A percentile compares a stretch with the other conserved stretches of the same genome.
phyloP scores from a whole-genome alignment of 2,329 filamentous ascomycete species.

The Aspergillus hortae region DNA sequence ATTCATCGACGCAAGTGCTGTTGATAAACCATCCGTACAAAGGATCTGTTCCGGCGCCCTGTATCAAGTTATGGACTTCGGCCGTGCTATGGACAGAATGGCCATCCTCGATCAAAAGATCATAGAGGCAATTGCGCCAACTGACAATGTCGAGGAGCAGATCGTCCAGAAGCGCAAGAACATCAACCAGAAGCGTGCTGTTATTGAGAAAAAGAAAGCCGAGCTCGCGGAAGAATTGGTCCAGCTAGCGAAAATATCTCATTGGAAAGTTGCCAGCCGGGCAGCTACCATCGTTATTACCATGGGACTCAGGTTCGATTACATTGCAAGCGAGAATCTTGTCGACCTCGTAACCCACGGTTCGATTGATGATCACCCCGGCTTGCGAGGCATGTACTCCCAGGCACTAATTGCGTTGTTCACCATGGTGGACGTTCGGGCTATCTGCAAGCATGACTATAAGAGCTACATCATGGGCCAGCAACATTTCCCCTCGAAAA shows the following conservation, averaged over 20 bases:
- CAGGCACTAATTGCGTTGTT: constrained; percentile 77
- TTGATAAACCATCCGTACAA: constrained; percentile 93
- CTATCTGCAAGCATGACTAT: constrained; percentile 81
- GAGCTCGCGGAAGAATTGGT: constrained; percentile 78
- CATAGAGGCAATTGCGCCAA: constrained; percentile 68
- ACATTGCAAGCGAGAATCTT: constrained; percentile 74
- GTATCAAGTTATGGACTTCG: constrained; percentile 87
- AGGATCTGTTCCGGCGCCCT: constrained; percentile 76
- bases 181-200: constrained; percentile 69
- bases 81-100: constrained; percentile 80
- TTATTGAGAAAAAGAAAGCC: constrained; percentile 80
- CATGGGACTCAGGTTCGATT: constrained; percentile 86
- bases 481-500: constrained; percentile 72
- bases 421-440: constrained; percentile 81
- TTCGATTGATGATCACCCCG: constrained; percentile 85
- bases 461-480: constrained; percentile 80
- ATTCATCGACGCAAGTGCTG: constrained; percentile 83
- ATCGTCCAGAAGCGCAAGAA: constrained; percentile 63
- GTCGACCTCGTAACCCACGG: constrained; percentile 79
- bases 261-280: constrained; percentile 93
- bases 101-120: constrained; percentile 72
- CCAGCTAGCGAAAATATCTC: constrained; percentile 70
- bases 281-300: constrained; percentile 90
- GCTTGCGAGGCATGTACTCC: constrained; percentile 74
- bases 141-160: constrained; percentile 57